Base-by-base conservation (phyloP, 2,329 filamentous ascomycete genomes). In the Aspergillus carbonarius region DNA sequence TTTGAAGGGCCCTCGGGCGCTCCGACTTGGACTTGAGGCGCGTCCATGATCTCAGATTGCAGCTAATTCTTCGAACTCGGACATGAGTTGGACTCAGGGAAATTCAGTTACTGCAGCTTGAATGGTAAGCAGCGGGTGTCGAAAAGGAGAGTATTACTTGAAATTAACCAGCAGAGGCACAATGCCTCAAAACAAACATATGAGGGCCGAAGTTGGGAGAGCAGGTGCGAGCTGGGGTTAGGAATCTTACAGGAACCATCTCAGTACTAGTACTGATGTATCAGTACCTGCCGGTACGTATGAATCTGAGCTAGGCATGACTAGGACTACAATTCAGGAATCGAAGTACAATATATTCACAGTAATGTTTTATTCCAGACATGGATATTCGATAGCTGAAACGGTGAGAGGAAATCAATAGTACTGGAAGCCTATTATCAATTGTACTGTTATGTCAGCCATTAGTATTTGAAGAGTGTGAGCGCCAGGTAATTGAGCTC, bases 11-110 rank as follows among this genome's bases (percentile, higher is more conserved):
- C 48, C 20, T 67, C 64, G 9, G 35, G 44, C 18, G 50, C 60
- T 23, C 51, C 52, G 4, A 68, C 60, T 25, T 62, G 58, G 10
- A 69, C 64, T 49, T 60, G 61, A 13, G 67, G 64, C 1, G 58
- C 55, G 48, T 67, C 63, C 65, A 67, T 67, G 17, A 51, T 20
- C 15, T 49, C 51, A 30, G 15, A 32, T 57, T 25, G 13, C 13
- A 27, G 9, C 42, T 46, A n/a, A 25, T 23, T 8, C 27, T 25
- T 15, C 42, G 13, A 13, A 8, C n/a, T 10, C 5, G 27, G 25
- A 48, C 27, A 25, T 25, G 25, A 9, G 9, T 30, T 32, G 44
- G 10, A 10, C 30, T 9, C 30, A 32, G 30, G 13, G 15, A 48
- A 17, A 15, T 17, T n/a, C 25, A 30, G 25, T 17, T 5, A 32